A percentile compares a stretch with the other conserved stretches of the same genome.
Conservation (phyloP, 2,329 filamentous ascomycete species). For the Xylaria sp. region DNA sequence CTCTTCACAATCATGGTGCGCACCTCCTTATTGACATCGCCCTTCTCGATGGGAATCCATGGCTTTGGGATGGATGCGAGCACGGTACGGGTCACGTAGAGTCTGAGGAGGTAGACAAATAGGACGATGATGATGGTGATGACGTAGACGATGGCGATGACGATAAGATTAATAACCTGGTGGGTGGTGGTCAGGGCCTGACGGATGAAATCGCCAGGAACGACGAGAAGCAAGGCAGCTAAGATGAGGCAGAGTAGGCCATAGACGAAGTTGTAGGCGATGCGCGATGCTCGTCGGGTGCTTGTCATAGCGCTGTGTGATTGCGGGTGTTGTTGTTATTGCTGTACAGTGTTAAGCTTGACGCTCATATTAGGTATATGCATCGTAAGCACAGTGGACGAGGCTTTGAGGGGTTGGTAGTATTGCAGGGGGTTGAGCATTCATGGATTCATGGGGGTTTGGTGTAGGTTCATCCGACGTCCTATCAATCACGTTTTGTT, state of each 20-base stretch:
- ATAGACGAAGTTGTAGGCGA: constrained; percentile 85
- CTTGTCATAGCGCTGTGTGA: constrained; percentile 51
- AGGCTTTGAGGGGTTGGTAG: background rate
- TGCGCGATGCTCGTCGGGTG: constrained; percentile 71
- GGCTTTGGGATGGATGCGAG: constrained; percentile 85
- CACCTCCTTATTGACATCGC: constrained; percentile 80
- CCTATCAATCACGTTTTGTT: background rate
- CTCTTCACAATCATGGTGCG: constrained; percentile 78
- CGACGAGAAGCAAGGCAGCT: constrained; percentile 77
- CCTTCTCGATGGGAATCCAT: constrained; percentile 87
- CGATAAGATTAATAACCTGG: constrained; percentile 83
- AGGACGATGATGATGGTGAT: constrained; percentile 74
- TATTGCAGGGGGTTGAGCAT: background rate
- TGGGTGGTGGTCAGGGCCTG: constrained; percentile 71
- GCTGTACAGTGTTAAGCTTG: no score
- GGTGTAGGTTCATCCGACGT: background rate
- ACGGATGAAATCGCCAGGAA: constrained; percentile 82
- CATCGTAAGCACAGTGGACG: background rate
- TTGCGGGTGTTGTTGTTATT: background rate
- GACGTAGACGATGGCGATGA: constrained; percentile 80
- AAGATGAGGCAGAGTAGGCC: constrained; percentile 79
- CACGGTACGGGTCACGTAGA: constrained; percentile 85
- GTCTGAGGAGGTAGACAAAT: constrained; percentile 82
- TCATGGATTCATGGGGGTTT: background rate
- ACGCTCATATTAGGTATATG: constrained; percentile 41